Base-by-base conservation (phyloP, 2,329 filamentous ascomycete species). In the Stachybotrys echinatus region DNA sequence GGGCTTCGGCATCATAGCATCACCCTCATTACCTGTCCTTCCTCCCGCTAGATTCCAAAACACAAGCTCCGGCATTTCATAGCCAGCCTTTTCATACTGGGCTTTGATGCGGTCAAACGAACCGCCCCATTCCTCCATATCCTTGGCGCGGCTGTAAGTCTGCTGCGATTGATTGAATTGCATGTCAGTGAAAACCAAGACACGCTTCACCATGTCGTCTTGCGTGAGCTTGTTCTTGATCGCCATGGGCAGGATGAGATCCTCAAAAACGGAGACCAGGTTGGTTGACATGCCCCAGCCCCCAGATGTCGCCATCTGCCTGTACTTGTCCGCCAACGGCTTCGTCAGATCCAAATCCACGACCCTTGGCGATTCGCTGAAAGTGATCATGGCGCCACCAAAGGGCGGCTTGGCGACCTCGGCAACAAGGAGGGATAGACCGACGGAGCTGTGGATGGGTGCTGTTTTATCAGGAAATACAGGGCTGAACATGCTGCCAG, bases 171-270 rank as follows among this genome's bases (percentile, higher is more conserved):
- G 0, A 53, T 84, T 62, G 58, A 84, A 84, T 42, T 83, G 78
- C 80, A 84, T 83, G 58, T 83, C 80, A 42, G 69, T 76, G 56
- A 84, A 83, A 31, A 84, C 74, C 56, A 84, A 83, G 17, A 84
- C 59, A 4, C 76, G 74, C 65, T 81, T 82, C 17, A 83, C 73
- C 79, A 84, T 84, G 38, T 84, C 73, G 48, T 81, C 76, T 38
- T 69, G 73, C 54, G 66, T 71, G 31, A 84, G 56, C 12, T 76
- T 70, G 54, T 80, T 69, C 44, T 68, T 42, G 7, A 75, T 48
- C 0, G 80, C 80, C 68, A 80, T 72, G 3, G 77, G 77, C 0
- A 84, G 71, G 44, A 84, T 74, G 2, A 82, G 63, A 0, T 70
- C 47, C 47, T 74, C 70, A 50, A 84, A 84, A 4, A 82, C 79